These are phyloP conservation scores for Teunomyces lycoperdinae DNA, from an alignment of 805 yeast genomes.

Conservation along the genomic window DNA sequence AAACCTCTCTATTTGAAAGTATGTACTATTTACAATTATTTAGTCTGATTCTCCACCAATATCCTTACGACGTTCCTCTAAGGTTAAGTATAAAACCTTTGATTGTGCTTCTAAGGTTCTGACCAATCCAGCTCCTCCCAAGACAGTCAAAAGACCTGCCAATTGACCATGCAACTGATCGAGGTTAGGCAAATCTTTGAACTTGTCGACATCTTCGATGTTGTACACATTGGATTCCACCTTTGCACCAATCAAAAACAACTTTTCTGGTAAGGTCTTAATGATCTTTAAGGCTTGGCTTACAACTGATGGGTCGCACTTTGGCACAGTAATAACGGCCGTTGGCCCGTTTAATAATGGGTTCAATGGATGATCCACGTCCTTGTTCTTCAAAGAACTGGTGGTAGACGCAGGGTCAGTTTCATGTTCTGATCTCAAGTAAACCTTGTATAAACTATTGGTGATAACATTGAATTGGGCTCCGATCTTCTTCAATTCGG, in stretches of 20 bases:
- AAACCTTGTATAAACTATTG: constrained; percentile 68
- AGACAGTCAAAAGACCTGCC: constrained; percentile 74
- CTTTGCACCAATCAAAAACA: constrained; percentile 83
- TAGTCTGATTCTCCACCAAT: constrained; percentile 17
- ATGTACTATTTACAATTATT: constrained; percentile 1
- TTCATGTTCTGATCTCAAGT: constrained; percentile 65
- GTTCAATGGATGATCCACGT: constrained; percentile 61
- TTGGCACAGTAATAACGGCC: constrained; percentile 67
- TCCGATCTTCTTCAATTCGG: constrained; percentile 61
- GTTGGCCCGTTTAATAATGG: constrained; percentile 82
- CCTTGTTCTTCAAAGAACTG: constrained; percentile 44
- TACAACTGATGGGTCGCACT: constrained; percentile 68
- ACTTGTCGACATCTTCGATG: constrained; percentile 50
- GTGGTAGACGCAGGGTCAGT: constrained; percentile 69
- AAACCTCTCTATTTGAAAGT: neutral
- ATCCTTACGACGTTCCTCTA: constrained; percentile 60
- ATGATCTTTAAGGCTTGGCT: constrained; percentile 59
- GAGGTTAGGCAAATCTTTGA: constrained; percentile 72
- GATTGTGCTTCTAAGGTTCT: constrained; percentile 73
- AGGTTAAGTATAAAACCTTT: constrained; percentile 65
- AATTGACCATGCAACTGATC: constrained; percentile 76
- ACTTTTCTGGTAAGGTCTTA: constrained; percentile 63
- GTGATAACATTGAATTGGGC: constrained; percentile 69
- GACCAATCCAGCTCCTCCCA: constrained; percentile 88
- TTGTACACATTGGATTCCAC: constrained; percentile 61